These are phyloP conservation scores for Alternaria longipes DNA, from an alignment of 2,329 filamentous ascomycete genomes.

Conservation along the genomic window DNA sequence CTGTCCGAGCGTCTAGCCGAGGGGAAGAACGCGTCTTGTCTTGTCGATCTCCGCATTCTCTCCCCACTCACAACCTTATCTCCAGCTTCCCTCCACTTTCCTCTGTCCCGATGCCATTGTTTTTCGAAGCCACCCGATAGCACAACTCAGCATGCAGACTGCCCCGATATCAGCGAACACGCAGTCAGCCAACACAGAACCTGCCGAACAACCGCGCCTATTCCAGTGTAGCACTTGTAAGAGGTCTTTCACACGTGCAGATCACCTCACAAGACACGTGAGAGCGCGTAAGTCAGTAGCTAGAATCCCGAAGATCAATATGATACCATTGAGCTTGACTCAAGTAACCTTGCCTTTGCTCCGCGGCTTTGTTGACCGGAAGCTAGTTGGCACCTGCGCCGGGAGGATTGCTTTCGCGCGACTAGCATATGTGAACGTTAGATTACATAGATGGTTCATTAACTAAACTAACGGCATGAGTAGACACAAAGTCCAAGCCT, in stretches of 20 bases:
- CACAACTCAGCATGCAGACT: constrained; percentile 29
- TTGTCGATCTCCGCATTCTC: constrained; percentile 18
- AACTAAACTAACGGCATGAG: constrained; percentile 17
- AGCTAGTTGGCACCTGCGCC: constrained; percentile 1
- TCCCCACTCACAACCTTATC: constrained; percentile 24
- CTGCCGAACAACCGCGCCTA: constrained; percentile 30
- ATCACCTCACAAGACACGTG: constrained; percentile 64
- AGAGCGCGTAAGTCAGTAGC: constrained; percentile 55
- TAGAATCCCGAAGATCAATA: background rate
- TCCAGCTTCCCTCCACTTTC: constrained; percentile 38
- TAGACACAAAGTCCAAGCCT: constrained; percentile 56
- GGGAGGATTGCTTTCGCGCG: background rate
- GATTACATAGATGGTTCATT: background rate
- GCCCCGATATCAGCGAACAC: constrained; percentile 16
- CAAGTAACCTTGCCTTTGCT: background rate
- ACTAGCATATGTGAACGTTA: background rate
- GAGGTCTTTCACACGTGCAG: constrained; percentile 61
- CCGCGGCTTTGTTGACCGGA: background rate
- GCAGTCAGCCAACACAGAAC: constrained; percentile 25
- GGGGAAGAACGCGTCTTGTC: constrained; percentile 1
- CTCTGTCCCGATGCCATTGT: constrained; percentile 27
- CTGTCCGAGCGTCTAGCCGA: background rate
- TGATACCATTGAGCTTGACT: background rate
- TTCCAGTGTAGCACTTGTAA: constrained; percentile 64
- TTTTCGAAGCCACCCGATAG: constrained; percentile 17